These are phyloP conservation scores for Rhizopogon salebrosus DNA, from an alignment of 768 basidiomycete species.

Conservation along the genomic window DNA sequence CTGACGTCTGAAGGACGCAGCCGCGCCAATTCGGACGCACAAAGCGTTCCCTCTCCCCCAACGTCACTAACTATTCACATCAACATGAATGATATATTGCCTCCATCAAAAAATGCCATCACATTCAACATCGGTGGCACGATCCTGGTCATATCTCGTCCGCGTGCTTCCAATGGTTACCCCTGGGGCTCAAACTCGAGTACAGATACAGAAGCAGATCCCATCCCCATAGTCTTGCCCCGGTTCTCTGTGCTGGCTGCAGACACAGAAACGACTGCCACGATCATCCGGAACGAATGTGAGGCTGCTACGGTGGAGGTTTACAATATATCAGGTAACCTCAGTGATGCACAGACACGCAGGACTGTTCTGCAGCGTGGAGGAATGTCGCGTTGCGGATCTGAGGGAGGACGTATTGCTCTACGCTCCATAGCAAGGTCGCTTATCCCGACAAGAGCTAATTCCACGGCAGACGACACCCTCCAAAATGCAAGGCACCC, in stretches of 20 bases:
- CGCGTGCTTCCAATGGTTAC: constrained; percentile 18
- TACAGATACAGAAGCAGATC: constrained; percentile 28
- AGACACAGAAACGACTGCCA: constrained; percentile 55
- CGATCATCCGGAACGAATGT: constrained; percentile 56
- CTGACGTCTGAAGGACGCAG: constrained; percentile 29
- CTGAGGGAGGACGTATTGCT: constrained; percentile 55
- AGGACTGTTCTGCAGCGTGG: constrained; percentile 61
- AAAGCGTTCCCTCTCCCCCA: constrained; percentile 23
- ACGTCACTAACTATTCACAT: constrained; percentile 67
- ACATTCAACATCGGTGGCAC: constrained; percentile 63
- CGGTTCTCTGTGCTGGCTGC: constrained; percentile 65
- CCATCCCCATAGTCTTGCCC: constrained; percentile 56
- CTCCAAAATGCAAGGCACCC: constrained; percentile 16
- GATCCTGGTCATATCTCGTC: constrained; percentile 51
- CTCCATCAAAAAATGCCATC: constrained; percentile 59
- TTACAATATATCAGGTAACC: constrained; percentile 51
- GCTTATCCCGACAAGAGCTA: constrained; percentile 12
- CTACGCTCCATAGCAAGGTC: constrained; percentile 36
- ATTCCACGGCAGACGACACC: constrained; percentile 10
- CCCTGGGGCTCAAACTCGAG: constrained; percentile 11
- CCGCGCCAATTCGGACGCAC: constrained; percentile 32
- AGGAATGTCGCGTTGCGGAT: constrained; percentile 54
- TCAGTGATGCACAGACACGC: constrained; percentile 55
- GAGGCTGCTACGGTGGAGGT: constrained; percentile 54
- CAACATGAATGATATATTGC: constrained; percentile 74